A percentile compares a stretch with the other conserved stretches of the same genome.
phyloP scores from a whole-genome alignment of 2,329 filamentous ascomycete genomes.

The Fonsecaea multimorphosa region DNA sequence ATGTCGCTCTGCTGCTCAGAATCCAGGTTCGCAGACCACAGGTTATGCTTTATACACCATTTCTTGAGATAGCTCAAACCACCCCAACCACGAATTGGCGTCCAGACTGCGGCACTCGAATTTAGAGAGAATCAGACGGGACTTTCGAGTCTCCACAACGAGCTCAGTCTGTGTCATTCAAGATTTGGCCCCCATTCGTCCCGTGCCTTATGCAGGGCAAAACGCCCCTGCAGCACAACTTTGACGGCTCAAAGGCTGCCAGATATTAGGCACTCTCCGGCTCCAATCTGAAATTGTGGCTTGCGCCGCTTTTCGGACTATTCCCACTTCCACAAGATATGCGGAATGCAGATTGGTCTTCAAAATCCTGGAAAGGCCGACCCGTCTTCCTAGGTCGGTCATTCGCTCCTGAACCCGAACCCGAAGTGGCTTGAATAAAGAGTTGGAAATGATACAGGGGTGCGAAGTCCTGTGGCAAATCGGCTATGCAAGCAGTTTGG shows the following conservation, averaged over 20 bases:
- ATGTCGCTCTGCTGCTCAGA: not conserved
- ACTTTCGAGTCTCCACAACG: not conserved
- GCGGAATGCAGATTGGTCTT: not conserved
- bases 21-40: not conserved
- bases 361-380: not conserved
- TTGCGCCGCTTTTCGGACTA: not conserved
- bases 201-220: not conserved
- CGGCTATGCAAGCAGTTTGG: not conserved
- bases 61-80: not conserved
- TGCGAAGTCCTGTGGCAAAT: not conserved
- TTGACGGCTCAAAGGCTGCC: not conserved
- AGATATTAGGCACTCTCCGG: not conserved
- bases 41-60: not conserved
- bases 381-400: not conserved
- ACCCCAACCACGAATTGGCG: not conserved
- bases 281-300: not conserved
- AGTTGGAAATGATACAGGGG: not conserved
- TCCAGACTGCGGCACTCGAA: not conserved
- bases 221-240: not conserved
- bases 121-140: not conserved
- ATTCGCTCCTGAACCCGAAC: conserved; percentile 1
- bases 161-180: not conserved
- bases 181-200: not conserved
- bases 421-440: not conserved
- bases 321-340: not conserved